Base-by-base conservation (phyloP, 352 stramenopile species). In the Phytophthora ohioensis region DNA sequence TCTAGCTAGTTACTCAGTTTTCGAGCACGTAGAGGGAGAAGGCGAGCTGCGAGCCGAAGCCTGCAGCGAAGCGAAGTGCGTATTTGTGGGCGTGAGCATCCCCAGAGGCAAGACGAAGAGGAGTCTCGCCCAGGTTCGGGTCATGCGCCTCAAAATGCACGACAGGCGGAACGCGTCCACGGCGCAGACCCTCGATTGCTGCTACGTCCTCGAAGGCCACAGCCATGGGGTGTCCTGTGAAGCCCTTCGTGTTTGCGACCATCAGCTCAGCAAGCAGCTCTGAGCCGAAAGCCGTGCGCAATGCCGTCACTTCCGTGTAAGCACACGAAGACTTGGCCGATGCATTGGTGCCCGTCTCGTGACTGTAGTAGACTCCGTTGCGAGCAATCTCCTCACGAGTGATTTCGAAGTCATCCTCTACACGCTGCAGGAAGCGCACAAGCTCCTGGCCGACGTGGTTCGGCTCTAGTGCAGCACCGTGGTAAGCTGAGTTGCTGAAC, bases 321-420 rank as follows among this genome's bases (percentile, higher is more conserved):
- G 96, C 91, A 81, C 97, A 99, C 59, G 92, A 98, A 9, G 84
- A 86, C 45, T 80, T 95, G 34, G 89, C 80, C 3, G 95, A 98
- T 17, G 96, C 93, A 82, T 99, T 98, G 30, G 96, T 99, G 63
- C 92, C 96, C 21, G 97, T 99, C 76, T 99, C 97, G 72, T 99
- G 97, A 52, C 92, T 98, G 80, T 99, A 98, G 78, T 99, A 99
- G 21, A 98, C 93, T 67, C 97, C 97, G 61, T 98, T 81, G 9
- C 70, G 79, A 3, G 94, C 96, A 57, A 99, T 95, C 55, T 97
- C 83, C 41, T 86, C 77, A 45, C 96, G 93, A 31, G 89, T 92
- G 51, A 99, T 98, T 54, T 92, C 91, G 66, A 98, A 94, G 47
- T 96, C 80, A n/a, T 77, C 62, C 74, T 99, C 90, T 35, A 99